Evolutionary conservation across 768 basidiomycete species (phyloP).

Genomic region (Russula sp.): DNA sequence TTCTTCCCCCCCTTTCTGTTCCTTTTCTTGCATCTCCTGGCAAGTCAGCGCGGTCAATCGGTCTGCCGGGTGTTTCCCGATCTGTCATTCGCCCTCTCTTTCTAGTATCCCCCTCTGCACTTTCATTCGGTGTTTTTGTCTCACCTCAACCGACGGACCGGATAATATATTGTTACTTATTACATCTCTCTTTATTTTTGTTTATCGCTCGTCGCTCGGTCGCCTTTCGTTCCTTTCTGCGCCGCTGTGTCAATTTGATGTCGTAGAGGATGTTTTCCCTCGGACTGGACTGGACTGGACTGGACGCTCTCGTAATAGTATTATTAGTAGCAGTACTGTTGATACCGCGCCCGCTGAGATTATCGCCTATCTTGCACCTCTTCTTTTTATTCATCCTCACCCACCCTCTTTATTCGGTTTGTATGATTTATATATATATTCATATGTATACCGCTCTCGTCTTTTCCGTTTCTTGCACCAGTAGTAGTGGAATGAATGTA

Average conservation of each 20-base stretch:
- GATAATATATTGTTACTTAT: background rate
- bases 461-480: constrained; percentile 11
- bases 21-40: background rate
- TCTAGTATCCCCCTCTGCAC: background rate
- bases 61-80: background rate
- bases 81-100: background rate
- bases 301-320: constrained; percentile 1
- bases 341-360: background rate
- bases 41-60: background rate
- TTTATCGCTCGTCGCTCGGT: background rate
- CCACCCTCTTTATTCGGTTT: background rate
- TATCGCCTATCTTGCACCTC: background rate
- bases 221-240: background rate
- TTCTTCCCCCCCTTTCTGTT: background rate
- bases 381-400: background rate
- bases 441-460: constrained; percentile 6
- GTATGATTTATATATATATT: constrained; percentile 12
- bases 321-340: background rate
- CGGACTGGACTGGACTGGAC: background rate
- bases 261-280: background rate
- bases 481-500: constrained; percentile 4
- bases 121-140: background rate
- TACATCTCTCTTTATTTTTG: background rate
- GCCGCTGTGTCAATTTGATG: background rate
- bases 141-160: constrained; percentile 6